Evolutionary conservation across 805 yeast genomes (phyloP).

Genomic region (Candida sphagnicola): DNA sequence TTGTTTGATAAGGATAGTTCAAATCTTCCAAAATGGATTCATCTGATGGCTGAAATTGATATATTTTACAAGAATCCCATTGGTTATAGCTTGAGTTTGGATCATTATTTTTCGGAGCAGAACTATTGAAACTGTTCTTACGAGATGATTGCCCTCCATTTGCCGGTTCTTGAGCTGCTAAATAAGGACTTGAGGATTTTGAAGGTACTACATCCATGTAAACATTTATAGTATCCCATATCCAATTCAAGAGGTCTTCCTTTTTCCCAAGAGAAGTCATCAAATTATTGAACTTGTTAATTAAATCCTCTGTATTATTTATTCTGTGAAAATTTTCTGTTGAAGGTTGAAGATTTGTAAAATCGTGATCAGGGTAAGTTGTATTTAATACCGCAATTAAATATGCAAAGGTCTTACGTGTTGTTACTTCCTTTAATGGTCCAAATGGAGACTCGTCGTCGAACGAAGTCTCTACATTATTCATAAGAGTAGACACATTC

Average conservation of each 20-base stretch:
- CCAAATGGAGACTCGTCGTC: conserved; percentile 75
- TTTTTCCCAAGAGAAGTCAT: conserved; percentile 49
- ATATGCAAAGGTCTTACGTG: conserved; percentile 86
- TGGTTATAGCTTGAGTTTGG: conserved; percentile 4
- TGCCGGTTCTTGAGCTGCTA: conserved; percentile 8
- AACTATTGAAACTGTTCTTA: conserved; percentile 21
- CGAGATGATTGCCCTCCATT: conserved; percentile 19
- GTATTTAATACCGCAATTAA: conserved; percentile 87
- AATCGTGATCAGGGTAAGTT: conserved; percentile 95
- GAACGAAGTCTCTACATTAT: conserved; percentile 13
- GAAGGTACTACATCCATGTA: conserved; percentile 65
- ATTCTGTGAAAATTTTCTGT: conserved; percentile 43
- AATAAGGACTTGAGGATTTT: conserved; percentile 20
- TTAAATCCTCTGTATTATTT: conserved; percentile 41
- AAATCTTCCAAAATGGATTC: conserved; percentile 59
- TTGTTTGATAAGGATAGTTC: conserved; percentile 41
- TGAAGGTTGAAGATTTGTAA: conserved; percentile 82
- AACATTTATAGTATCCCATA: conserved; percentile 84
- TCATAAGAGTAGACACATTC: background rate
- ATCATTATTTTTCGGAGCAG: conserved; percentile 5
- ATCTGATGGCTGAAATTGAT: conserved; percentile 60
- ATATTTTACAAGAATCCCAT: conserved; percentile 52
- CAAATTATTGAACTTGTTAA: conserved; percentile 70
- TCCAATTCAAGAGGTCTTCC: conserved; percentile 50
- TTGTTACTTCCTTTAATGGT: conserved; percentile 78